Percentiles rank a stretch among this genome's conserved stretches.
These are phyloP conservation scores for Thoreauomyces humboldtii DNA, from an alignment of 192 early-diverging fungal genomes.

Conservation along the genomic window DNA sequence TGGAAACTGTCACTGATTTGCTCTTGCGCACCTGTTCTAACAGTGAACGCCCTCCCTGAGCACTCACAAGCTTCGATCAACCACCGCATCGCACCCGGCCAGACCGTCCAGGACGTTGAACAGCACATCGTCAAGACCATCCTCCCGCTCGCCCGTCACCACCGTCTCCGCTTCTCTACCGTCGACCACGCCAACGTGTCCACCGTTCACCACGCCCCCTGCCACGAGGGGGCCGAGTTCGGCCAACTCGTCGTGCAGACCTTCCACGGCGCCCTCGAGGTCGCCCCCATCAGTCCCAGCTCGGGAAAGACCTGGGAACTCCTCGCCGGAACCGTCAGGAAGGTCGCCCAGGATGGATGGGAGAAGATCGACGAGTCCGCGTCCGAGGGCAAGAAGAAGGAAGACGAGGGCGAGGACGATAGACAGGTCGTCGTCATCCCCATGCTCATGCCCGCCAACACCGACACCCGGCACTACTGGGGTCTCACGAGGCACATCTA, in stretches of 20 bases:
- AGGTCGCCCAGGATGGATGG: constrained; percentile 22
- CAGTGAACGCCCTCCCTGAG: constrained; percentile 46
- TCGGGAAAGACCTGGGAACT: constrained; percentile 25
- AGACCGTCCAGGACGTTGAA: constrained; percentile 12
- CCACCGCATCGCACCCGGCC: constrained; percentile 40
- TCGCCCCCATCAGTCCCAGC: constrained; percentile 25
- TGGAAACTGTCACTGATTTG: too few species aligned
- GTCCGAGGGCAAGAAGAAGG: neutral
- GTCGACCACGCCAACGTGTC: constrained; percentile 1
- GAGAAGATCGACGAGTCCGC: too few species aligned
- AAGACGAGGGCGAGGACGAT: neutral
- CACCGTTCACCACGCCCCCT: neutral
- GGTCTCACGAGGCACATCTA: constrained; percentile 39
- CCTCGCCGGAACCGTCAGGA: constrained; percentile 37
- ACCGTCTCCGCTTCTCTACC: constrained; percentile 11
- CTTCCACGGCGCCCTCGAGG: constrained; percentile 29
- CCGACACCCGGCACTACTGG: constrained; percentile 42
- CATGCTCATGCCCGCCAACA: constrained; percentile 40
- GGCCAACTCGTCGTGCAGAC: constrained; percentile 8
- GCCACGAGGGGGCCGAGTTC: neutral
- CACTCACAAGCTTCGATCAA: constrained; percentile 27
- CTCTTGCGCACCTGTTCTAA: too few species aligned
- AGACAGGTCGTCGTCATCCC: constrained; percentile 32
- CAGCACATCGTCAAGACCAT: constrained; percentile 12
- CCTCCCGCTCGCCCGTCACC: constrained; percentile 10